These are phyloP conservation scores for Talaromyces ruber DNA, from an alignment of 495 filamentous ascomycete species.

Conservation along the genomic window DNA sequence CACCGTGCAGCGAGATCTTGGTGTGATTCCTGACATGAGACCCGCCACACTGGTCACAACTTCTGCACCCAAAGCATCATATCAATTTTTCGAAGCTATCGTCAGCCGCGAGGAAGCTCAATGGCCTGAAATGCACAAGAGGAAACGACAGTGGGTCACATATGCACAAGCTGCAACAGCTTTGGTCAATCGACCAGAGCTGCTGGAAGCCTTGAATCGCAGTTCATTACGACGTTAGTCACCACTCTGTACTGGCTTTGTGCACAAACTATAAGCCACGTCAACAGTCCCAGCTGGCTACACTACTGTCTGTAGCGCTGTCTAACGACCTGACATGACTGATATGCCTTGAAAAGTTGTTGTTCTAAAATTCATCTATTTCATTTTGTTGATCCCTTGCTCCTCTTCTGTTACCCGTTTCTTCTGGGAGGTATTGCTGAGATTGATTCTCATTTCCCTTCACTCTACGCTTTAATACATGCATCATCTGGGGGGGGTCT, in stretches of 20 bases:
- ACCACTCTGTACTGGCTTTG: neutral
- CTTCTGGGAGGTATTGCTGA: neutral
- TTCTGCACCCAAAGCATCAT: conserved; percentile 65
- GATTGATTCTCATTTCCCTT: neutral
- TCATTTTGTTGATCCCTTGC: neutral
- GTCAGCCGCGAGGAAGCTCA: conserved; percentile 73
- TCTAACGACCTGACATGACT: conserved; percentile 6
- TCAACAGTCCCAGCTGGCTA: conserved; percentile 5
- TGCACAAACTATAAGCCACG: neutral
- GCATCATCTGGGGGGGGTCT: neutral
- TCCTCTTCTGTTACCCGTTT: neutral
- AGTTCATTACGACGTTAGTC: conserved; percentile 61
- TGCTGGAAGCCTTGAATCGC: conserved; percentile 75
- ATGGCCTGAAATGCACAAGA: conserved; percentile 94
- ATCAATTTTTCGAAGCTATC: conserved; percentile 81
- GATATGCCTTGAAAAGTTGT: conserved; percentile 5
- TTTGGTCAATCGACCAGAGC: conserved; percentile 72
- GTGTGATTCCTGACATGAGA: conserved; percentile 71
- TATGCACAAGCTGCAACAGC: conserved; percentile 72
- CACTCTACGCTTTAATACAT: neutral
- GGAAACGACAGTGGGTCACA: conserved; percentile 79
- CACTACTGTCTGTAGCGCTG: conserved; percentile 7
- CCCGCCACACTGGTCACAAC: conserved; percentile 46
- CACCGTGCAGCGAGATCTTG: conserved; percentile 72
- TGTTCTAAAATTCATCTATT: neutral